Percentiles rank a stretch among this genome's conserved stretches.
Conservation (phyloP, 164 flowering plant species). For the Malania oleifera region DNA sequence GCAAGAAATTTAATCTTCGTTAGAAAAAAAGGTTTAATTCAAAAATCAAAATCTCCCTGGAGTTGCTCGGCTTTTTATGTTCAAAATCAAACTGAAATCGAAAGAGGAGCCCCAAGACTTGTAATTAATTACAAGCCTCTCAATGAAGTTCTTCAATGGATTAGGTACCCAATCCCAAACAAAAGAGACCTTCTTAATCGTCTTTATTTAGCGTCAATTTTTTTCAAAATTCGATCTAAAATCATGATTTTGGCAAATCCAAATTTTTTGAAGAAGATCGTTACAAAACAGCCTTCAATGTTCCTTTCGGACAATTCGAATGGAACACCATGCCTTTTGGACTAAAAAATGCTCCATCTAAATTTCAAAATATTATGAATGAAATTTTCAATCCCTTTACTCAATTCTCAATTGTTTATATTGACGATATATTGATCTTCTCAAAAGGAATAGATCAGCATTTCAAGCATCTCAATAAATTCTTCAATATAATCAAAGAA, state of each 20-base stretch:
- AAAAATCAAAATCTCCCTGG: not conserved
- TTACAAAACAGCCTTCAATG: not conserved
- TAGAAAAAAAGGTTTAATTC: not conserved
- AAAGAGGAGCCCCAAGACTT: not conserved
- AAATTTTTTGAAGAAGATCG: not conserved
- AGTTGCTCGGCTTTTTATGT: too few relatives aligned
- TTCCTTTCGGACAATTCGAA: not conserved
- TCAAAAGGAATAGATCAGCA: not conserved
- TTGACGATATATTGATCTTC: too few relatives aligned
- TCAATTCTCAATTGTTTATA: not conserved
- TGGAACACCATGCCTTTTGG: too few relatives aligned
- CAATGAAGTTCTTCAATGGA: not conserved
- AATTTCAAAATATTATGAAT: too few relatives aligned
- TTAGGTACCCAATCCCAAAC: too few relatives aligned
- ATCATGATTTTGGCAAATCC: not conserved
- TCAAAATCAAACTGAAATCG: not conserved
- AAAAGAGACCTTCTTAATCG: not conserved
- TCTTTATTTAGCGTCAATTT: too few relatives aligned
- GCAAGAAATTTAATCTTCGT: too few relatives aligned
- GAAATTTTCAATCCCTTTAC: too few relatives aligned
- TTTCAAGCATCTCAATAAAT: not conserved
- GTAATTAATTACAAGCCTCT: not conserved
- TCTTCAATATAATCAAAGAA: too few relatives aligned
- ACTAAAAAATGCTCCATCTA: too few relatives aligned
- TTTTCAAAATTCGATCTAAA: not conserved